Conservation (phyloP, 345 rosid species). For the Salix purpurea region DNA sequence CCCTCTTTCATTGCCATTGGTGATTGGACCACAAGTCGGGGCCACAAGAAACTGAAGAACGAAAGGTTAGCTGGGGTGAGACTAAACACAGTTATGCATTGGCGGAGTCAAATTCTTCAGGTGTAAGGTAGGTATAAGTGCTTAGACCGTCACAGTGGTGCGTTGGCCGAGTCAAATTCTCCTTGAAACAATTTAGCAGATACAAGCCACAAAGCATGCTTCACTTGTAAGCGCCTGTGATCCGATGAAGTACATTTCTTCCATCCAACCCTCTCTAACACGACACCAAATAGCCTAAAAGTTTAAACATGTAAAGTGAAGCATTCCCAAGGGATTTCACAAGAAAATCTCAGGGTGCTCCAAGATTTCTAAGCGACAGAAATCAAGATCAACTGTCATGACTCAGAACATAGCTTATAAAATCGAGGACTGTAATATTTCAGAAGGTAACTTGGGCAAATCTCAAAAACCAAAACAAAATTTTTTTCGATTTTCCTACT, state of each 20-base stretch:
- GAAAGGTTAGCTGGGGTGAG: neutral
- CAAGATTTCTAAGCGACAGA: neutral
- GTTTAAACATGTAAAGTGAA: slow-evolving; percentile 10
- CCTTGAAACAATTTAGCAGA: neutral
- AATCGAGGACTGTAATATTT: neutral
- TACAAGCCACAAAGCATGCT: neutral
- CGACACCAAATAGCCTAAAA: neutral
- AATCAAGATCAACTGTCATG: neutral
- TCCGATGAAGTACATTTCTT: neutral
- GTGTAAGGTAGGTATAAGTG: neutral
- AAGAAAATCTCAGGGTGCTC: neutral
- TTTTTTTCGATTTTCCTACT: neutral
- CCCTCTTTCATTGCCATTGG: neutral
- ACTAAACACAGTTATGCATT: neutral
- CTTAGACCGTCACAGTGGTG: neutral
- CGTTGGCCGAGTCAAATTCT: neutral
- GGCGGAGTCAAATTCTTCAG: neutral
- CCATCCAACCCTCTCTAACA: neutral
- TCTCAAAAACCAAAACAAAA: neutral
- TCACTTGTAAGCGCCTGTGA: neutral
- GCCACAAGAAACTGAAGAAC: neutral
- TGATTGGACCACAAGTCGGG: neutral
- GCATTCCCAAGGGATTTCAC: slow-evolving; percentile 9
- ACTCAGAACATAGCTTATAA: neutral
- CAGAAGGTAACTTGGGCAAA: neutral